Conservation (phyloP, 768 basidiomycete genomes). For the Hypholoma fasciculare region DNA sequence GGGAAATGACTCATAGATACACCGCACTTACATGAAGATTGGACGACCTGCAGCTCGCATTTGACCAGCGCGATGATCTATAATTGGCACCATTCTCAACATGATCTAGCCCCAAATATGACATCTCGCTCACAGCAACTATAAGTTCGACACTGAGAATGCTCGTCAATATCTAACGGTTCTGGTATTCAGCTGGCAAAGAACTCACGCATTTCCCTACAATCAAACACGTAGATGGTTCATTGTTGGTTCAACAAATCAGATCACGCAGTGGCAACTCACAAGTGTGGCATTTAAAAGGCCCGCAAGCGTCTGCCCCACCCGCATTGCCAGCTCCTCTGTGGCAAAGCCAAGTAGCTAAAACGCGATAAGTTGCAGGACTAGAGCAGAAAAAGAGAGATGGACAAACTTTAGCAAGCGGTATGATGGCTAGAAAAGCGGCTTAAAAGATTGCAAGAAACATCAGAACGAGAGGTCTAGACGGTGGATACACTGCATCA, state of each 20-base stretch:
- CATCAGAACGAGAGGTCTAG: neutral
- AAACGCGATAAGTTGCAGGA: neutral
- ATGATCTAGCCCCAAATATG: neutral
- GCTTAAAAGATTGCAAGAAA: slow-evolving; percentile 36
- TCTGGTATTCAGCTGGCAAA: slow-evolving; percentile 7
- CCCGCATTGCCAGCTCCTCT: slow-evolving; percentile 78
- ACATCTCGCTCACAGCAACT: slow-evolving; percentile 59
- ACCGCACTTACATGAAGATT: slow-evolving; percentile 67
- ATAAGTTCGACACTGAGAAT: slow-evolving; percentile 63
- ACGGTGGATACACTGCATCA: neutral
- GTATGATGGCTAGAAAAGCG: slow-evolving; percentile 81
- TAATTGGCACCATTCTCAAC: slow-evolving; percentile 1
- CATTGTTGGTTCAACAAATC: neutral
- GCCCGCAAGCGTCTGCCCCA: slow-evolving; percentile 83
- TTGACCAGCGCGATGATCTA: slow-evolving; percentile 51
- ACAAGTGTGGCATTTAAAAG: slow-evolving; percentile 85
- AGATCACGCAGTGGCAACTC: slow-evolving; percentile 18
- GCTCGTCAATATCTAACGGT: neutral
- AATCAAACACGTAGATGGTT: slow-evolving; percentile 1
- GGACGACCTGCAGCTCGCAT: slow-evolving; percentile 72
- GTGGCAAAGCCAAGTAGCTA: slow-evolving; percentile 84
- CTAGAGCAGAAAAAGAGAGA: neutral
- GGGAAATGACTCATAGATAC: slow-evolving; percentile 12
- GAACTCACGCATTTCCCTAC: slow-evolving; percentile 51
- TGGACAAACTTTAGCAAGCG: slow-evolving; percentile 67